phyloP scores from a whole-genome alignment of 495 filamentous ascomycete species.

The Penicillium bialowiezense region DNA sequence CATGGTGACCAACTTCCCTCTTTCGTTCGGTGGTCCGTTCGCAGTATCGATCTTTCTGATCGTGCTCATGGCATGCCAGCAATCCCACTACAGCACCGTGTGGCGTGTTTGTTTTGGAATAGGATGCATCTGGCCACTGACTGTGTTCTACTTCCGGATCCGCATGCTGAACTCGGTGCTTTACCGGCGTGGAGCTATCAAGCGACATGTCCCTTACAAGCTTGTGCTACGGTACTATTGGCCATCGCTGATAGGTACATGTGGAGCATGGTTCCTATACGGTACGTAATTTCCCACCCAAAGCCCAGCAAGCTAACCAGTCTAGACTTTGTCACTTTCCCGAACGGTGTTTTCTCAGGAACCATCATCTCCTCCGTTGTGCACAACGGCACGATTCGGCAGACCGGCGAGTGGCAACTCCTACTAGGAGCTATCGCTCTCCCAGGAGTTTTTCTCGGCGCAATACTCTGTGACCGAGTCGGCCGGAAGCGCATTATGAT shows the following conservation, averaged over 20 bases:
- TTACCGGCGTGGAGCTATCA: conserved; percentile 49
- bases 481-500: conserved; percentile 54
- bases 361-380: conserved; percentile 48
- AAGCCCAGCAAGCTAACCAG: background rate
- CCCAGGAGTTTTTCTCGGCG: conserved; percentile 51
- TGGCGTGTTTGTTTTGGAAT: conserved; percentile 54
- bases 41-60: conserved; percentile 49
- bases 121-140: conserved; percentile 48
- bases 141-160: conserved; percentile 52
- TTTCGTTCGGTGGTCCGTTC: conserved; percentile 49
- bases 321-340: conserved; percentile 40
- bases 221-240: conserved; percentile 47
- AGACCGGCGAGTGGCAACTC: conserved; percentile 49
- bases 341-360: conserved; percentile 49
- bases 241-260: conserved; percentile 47
- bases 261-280: conserved; percentile 52
- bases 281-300: conserved; percentile 21
- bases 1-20: conserved; percentile 51
- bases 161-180: conserved; percentile 51
- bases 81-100: conserved; percentile 42
- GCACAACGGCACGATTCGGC: conserved; percentile 29
- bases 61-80: conserved; percentile 38
- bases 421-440: conserved; percentile 45
- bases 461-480: conserved; percentile 41
- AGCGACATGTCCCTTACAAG: conserved; percentile 42